These are phyloP conservation scores for Apophysomyces elegans DNA, from an alignment of 371 early-diverging fungal species.

Conservation along the genomic window DNA sequence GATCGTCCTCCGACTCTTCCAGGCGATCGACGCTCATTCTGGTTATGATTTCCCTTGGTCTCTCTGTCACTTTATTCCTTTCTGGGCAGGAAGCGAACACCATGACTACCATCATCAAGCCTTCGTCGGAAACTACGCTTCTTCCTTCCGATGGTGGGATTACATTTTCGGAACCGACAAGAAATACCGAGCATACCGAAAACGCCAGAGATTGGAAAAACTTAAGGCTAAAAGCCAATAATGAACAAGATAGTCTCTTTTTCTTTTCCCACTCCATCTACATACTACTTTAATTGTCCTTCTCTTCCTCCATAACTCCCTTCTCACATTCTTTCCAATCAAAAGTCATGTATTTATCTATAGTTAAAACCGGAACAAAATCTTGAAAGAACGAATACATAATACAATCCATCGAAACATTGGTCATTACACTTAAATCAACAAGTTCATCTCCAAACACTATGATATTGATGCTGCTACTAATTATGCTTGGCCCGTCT, in stretches of 20 bases:
- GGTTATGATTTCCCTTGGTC: slow-evolving; percentile 97
- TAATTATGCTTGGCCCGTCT: no score
- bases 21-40: slow-evolving; percentile 91
- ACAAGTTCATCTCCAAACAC: no score
- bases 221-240: slow-evolving; percentile 22
- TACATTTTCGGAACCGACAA: slow-evolving; percentile 78
- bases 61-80: slow-evolving; percentile 75
- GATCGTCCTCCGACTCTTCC: slow-evolving; percentile 78
- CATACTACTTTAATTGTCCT: slow-evolving; percentile 3
- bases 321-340: neutral
- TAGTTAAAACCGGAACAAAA: neutral
- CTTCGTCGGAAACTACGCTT: slow-evolving; percentile 84
- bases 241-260: neutral
- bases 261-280: neutral
- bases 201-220: slow-evolving; percentile 40
- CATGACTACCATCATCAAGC: slow-evolving; percentile 86
- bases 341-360: slow-evolving; percentile 1
- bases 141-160: slow-evolving; percentile 87
- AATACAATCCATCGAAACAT: neutral
- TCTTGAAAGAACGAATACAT: neutral
- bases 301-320: neutral
- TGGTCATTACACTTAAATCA: no score
- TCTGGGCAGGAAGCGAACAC: slow-evolving; percentile 84
- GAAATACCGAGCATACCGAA: slow-evolving; percentile 72
- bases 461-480: no score